Conservation (phyloP, 2,329 filamentous ascomycete species). For the Alternaria ventricosa region DNA sequence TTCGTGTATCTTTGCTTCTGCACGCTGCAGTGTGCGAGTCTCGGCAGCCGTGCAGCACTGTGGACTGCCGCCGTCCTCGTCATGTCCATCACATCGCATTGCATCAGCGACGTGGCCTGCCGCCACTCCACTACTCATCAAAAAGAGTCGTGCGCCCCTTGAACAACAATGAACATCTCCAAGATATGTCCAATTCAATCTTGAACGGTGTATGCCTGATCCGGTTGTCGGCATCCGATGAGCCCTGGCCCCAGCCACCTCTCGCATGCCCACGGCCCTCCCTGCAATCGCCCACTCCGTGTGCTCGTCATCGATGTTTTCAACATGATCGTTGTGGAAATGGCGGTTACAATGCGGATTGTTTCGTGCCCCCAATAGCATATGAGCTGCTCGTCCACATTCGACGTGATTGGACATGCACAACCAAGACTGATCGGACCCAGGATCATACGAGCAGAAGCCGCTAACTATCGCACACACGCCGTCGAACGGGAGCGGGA, state of each 20-base stretch:
- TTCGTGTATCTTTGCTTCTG: slow-evolving; percentile 20
- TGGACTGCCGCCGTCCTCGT: slow-evolving; percentile 10
- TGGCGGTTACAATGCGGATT: background rate
- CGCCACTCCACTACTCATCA: background rate
- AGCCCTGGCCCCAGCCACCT: slow-evolving; percentile 13
- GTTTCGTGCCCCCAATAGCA: background rate
- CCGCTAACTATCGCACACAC: slow-evolving; percentile 33
- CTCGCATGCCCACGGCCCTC: slow-evolving; percentile 1
- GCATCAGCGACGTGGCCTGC: slow-evolving; percentile 8
- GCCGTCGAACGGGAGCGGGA: slow-evolving; percentile 43
- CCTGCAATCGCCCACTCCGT: slow-evolving; percentile 4
- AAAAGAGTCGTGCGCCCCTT: background rate
- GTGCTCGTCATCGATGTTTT: slow-evolving; percentile 15
- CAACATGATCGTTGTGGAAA: background rate
- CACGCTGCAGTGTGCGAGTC: slow-evolving; percentile 15
- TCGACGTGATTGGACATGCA: slow-evolving; percentile 5
- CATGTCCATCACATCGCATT: slow-evolving; percentile 8
- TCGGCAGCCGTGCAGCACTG: slow-evolving; percentile 7
- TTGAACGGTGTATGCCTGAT: slow-evolving; percentile 1
- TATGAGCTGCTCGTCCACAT: background rate
- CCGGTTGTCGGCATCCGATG: slow-evolving; percentile 19
- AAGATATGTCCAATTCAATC: background rate
- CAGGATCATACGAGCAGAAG: slow-evolving; percentile 34
- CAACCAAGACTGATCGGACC: slow-evolving; percentile 35
- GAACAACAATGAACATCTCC: background rate